A percentile compares a stretch with the other conserved stretches of the same genome.
These are phyloP conservation scores for Xylariaceae sp. DNA, from an alignment of 2,329 filamentous ascomycete species.

Conservation along the genomic window DNA sequence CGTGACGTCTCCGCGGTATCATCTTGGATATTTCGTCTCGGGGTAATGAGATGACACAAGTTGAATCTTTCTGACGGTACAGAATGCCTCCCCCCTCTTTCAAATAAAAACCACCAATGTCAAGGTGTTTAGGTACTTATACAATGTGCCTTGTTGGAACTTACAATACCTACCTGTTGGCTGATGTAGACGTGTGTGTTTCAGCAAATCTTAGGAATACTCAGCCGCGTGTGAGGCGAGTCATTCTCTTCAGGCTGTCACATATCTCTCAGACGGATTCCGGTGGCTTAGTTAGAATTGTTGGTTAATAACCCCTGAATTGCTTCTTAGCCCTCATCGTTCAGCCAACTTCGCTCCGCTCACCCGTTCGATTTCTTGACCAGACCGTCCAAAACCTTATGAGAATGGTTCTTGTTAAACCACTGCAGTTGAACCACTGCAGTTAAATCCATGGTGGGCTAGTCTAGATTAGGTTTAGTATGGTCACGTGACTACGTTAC, in stretches of 20 bases:
- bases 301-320: constrained; percentile 14
- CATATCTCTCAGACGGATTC: constrained; percentile 1
- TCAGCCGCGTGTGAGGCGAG: too few species aligned
- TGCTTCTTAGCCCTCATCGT: not conserved
- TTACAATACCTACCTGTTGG: not conserved
- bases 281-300: constrained; percentile 13
- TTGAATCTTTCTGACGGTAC: not conserved
- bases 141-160: not conserved
- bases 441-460: too few species aligned
- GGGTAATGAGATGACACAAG: not conserved
- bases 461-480: too few species aligned
- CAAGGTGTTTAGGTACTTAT: not conserved
- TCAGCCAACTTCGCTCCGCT: not conserved
- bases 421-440: too few species aligned
- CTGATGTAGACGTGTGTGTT: not conserved
- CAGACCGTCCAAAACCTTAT: constrained; percentile 48
- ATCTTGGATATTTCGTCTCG: too few species aligned
- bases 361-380: constrained; percentile 53
- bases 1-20: too few species aligned
- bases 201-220: not conserved
- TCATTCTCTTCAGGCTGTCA: not conserved
- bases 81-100: not conserved
- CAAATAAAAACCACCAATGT: not conserved
- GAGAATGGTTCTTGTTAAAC: constrained; percentile 52
- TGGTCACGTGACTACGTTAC: too few species aligned